phyloP scores from a whole-genome alignment of 2,329 filamentous ascomycete genomes.

The Atkinsonella hypoxylon region DNA sequence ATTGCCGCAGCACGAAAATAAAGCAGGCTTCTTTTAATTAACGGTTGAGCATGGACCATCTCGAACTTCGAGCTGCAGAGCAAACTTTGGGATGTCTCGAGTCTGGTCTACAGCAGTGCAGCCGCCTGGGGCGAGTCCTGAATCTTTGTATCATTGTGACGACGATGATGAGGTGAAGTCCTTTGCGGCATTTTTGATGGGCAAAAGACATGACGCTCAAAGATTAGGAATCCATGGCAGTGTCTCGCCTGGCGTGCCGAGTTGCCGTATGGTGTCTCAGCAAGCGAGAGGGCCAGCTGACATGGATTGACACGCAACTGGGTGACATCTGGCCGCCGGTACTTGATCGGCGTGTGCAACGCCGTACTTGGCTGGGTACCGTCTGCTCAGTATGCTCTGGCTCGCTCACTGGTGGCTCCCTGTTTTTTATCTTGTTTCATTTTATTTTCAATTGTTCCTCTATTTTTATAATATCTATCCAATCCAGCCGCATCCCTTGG shows the following conservation, averaged over 20 bases:
- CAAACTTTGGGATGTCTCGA: no score
- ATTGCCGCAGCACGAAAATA: background rate
- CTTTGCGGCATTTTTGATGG: background rate
- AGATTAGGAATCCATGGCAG: background rate
- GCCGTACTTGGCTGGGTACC: no score
- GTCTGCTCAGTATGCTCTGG: no score
- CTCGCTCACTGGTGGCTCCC: no score
- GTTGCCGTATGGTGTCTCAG: conserved; percentile 2
- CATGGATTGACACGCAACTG: background rate
- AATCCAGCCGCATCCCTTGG: background rate
- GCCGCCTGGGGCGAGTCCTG: background rate
- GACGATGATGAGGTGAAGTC: background rate
- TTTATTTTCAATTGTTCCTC: background rate
- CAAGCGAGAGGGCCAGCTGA: background rate
- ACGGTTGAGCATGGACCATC: background rate
- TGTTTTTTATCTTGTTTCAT: no score
- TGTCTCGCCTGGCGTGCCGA: background rate
- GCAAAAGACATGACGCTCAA: background rate
- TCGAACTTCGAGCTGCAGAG: background rate
- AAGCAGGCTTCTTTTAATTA: background rate
- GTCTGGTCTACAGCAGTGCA: no score
- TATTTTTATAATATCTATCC: background rate
- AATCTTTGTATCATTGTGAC: background rate
- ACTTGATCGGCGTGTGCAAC: no score
- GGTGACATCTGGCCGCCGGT: background rate